Base-by-base conservation (phyloP, 331 rosid genomes). In the Prunus yedoensis region DNA sequence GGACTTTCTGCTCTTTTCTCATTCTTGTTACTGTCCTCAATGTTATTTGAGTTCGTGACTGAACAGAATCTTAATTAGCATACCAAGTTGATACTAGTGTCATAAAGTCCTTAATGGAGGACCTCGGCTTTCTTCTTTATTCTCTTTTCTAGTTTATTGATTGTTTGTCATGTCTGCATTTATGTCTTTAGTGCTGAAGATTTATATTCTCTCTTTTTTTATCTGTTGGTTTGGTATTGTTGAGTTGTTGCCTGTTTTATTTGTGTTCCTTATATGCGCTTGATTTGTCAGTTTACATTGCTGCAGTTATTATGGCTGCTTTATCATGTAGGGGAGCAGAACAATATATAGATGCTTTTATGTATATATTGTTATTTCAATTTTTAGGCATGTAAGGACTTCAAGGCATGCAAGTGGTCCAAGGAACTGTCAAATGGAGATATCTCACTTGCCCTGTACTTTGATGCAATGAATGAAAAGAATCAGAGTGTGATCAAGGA, bases 401-500 rank as follows among this genome's bases (percentile, higher is more conserved):
- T 89, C 77, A 56, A 82, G 81, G 95, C 97, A 53, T 91, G 97
- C 78, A 91, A 82, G 71, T 89, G 97, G 97, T 91, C 95, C 17
- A 64, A 46, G 62, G 85, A 77, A 74, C 84, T 89, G 76, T 83
- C 93, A 78, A 89, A 81, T 83, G 89, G 86, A 70, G 91, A 88
- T 73, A 76, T 45, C 58, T 86, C 97, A 10, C 91, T 91, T 15
- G 83, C 97, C 28, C 64, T 80, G 68, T 77, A 88, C 75, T 91
- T 91, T 71, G 97, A 91, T 79, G 85, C 90, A 79, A 81, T 91
- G 81, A 91, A 91, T 74, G 90, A 91, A 52, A 85, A 73, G 67
- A 76, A 85, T 85, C 61, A 56, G 62, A 63, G 82, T 63, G 59
- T 49, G 77, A 74, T 85, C 73, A 57, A 88, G 77, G 87, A 86